Evolutionary conservation across 352 stramenopile genomes (phyloP).

Genomic region (Halophytophthora polymorphica): DNA sequence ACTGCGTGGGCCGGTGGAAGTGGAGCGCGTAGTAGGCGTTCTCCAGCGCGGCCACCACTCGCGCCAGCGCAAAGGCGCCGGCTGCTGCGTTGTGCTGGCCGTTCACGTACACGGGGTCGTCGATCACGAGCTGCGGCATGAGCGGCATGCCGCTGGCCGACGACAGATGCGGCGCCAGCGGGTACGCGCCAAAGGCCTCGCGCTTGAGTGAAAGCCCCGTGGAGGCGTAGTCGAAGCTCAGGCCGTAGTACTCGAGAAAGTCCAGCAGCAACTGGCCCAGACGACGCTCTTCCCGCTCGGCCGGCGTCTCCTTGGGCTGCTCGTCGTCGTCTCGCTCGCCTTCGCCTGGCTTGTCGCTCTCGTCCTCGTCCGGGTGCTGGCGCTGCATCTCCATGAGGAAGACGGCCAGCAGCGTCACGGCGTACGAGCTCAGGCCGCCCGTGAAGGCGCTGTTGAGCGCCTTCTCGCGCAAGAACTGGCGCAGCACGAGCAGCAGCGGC

Average conservation of each 20-base stretch:
- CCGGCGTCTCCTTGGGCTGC: slow-evolving; percentile 3
- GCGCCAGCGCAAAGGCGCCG: slow-evolving; percentile 71
- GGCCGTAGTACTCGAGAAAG: slow-evolving; percentile 90
- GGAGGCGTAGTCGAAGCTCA: slow-evolving; percentile 71
- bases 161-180: slow-evolving; percentile 43
- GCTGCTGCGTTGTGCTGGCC: slow-evolving; percentile 79
- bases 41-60: slow-evolving; percentile 76
- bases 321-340: not conserved
- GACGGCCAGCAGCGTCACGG: slow-evolving; percentile 78
- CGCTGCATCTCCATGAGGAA: slow-evolving; percentile 74
- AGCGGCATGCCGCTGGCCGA: slow-evolving; percentile 37
- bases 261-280: slow-evolving; percentile 75
- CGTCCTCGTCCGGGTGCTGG: slow-evolving; percentile 30
- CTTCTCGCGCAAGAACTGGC: slow-evolving; percentile 86
- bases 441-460: slow-evolving; percentile 89
- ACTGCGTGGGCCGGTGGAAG: slow-evolving; percentile 72
- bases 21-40: slow-evolving; percentile 76
- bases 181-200: slow-evolving; percentile 79
- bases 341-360: slow-evolving; percentile 1
- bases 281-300: slow-evolving; percentile 24
- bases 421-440: slow-evolving; percentile 87
- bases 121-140: slow-evolving; percentile 81
- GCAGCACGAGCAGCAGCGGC: slow-evolving; percentile 80
- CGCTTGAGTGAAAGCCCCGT: slow-evolving; percentile 81
- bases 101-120: slow-evolving; percentile 75